These are phyloP conservation scores for Crithidia thermophila DNA, from an alignment of 208 protist species.

Conservation along the genomic window DNA sequence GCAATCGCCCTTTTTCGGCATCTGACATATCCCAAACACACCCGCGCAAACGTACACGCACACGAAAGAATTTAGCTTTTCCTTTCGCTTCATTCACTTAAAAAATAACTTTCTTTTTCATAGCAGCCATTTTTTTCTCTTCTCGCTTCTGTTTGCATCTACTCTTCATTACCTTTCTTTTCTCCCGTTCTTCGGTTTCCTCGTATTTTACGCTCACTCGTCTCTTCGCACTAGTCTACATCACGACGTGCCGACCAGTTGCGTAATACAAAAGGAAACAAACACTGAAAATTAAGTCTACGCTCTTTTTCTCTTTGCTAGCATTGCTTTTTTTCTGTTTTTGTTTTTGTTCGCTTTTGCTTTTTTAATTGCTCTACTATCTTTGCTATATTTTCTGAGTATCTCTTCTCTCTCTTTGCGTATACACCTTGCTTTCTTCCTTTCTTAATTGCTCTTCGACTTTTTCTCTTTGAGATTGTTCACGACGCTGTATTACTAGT, in stretches of 20 bases:
- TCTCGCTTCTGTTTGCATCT: background rate
- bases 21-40: no score
- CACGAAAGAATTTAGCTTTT: constrained; percentile 2
- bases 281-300: no score
- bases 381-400: no score
- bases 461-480: constrained; percentile 1
- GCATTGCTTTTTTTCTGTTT: background rate
- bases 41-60: no score
- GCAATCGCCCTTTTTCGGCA: no score
- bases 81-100: background rate
- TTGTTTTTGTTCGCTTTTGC: no score
- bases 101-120: constrained; percentile 10
- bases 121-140: constrained; percentile 20
- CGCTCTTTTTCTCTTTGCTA: background rate
- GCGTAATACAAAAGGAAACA: no score
- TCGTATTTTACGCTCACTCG: background rate
- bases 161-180: background rate
- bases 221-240: background rate
- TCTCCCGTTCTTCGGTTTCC: background rate
- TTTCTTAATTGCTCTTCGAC: background rate
- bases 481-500: background rate
- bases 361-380: no score
- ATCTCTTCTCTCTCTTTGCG: constrained; percentile 5
- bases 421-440: background rate
- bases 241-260: no score